Evolutionary conservation across 495 filamentous ascomycete species (phyloP).

Genomic region (Penicillium roqueforti): DNA sequence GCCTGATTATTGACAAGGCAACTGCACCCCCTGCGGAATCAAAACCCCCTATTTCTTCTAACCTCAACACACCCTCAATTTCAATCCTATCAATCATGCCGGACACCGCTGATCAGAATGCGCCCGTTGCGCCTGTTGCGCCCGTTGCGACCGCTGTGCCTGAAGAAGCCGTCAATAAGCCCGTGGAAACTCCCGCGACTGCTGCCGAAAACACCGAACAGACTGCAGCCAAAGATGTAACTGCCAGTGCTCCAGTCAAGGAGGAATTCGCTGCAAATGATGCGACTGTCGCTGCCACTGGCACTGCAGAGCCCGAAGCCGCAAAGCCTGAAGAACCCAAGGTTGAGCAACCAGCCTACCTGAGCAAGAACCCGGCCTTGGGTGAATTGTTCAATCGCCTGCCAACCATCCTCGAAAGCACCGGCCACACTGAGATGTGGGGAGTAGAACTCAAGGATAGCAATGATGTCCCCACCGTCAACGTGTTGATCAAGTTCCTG

Average conservation of each 20-base stretch:
- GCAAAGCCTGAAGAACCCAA: constrained; percentile 24
- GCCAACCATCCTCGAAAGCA: constrained; percentile 42
- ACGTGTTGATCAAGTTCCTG: constrained; percentile 86
- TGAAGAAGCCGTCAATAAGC: constrained; percentile 16
- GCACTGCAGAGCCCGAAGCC: constrained; percentile 11
- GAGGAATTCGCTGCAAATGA: constrained; percentile 12
- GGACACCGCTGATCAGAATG: constrained; percentile 20
- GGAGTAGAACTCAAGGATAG: constrained; percentile 58
- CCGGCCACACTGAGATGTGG: constrained; percentile 69
- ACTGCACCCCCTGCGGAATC: constrained; percentile 14
- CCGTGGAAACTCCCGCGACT: constrained; percentile 15
- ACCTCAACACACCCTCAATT: neutral
- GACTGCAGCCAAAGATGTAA: constrained; percentile 12
- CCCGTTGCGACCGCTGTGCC: constrained; percentile 1
- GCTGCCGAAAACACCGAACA: constrained; percentile 14
- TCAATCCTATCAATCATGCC: constrained; percentile 23
- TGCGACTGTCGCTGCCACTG: constrained; percentile 6
- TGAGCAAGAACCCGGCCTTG: constrained; percentile 37
- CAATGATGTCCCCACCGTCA: constrained; percentile 63
- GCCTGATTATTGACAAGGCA: constrained; percentile 16
- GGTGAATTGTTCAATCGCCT: constrained; percentile 38
- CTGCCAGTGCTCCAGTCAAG: constrained; percentile 1
- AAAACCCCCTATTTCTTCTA: constrained; percentile 11
- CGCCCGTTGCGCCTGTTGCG: neutral
- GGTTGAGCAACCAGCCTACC: constrained; percentile 33